These are phyloP conservation scores for Botrytis fragariae DNA, from an alignment of 2,329 filamentous ascomycete species.

Conservation along the genomic window DNA sequence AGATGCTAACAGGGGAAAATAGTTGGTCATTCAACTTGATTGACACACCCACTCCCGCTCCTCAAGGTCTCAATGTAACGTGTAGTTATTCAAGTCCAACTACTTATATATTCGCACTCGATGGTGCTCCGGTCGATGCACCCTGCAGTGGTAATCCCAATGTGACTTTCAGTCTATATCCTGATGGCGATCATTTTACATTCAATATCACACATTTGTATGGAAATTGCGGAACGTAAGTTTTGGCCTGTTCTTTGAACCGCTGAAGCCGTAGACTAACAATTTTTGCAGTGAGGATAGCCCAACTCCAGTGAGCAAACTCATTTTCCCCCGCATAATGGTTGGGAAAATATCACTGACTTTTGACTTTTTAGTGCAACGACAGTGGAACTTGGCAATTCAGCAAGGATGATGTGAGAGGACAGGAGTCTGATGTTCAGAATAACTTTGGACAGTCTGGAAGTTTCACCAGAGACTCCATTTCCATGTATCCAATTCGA, in stretches of 20 bases:
- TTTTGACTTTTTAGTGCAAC: conserved; percentile 18
- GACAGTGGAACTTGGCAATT: conserved; percentile 29
- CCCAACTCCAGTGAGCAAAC: conserved; percentile 3
- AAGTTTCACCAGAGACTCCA: conserved; percentile 10
- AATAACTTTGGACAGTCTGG: conserved; percentile 31
- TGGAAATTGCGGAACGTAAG: conserved; percentile 25
- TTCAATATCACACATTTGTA: conserved; percentile 29
- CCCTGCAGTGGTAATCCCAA: conserved; percentile 24
- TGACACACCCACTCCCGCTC: conserved; percentile 24
- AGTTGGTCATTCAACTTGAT: conserved; percentile 28
- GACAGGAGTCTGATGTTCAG: conserved; percentile 27
- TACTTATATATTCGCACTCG: conserved; percentile 24
- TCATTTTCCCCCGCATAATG: not conserved
- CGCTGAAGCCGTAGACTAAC: not conserved
- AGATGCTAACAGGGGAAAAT: not conserved
- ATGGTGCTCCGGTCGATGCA: conserved; percentile 21
- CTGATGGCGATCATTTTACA: conserved; percentile 21
- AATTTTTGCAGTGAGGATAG: not conserved
- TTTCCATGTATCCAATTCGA: conserved; percentile 28
- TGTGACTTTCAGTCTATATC: conserved; percentile 29
- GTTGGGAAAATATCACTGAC: not conserved
- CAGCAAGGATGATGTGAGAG: conserved; percentile 26
- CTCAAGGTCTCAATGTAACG: conserved; percentile 28
- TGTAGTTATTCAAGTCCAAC: conserved; percentile 20
- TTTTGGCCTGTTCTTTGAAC: not conserved